A percentile compares a stretch with the other conserved stretches of the same genome.
Conservation (phyloP, 495 filamentous ascomycete genomes). For the Melanomma pulvis-pyrius region DNA sequence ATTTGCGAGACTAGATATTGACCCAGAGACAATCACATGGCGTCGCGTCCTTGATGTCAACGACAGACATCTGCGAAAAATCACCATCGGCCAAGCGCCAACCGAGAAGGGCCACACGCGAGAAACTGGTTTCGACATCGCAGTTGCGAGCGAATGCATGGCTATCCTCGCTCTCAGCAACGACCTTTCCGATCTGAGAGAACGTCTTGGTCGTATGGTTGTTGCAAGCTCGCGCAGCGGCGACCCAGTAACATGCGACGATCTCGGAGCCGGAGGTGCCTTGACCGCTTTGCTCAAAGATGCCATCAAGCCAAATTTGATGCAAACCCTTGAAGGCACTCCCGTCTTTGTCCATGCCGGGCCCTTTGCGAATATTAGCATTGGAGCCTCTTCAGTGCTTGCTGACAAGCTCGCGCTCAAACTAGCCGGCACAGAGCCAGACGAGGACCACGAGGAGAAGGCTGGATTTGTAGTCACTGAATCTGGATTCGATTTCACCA, state of each 20-base stretch:
- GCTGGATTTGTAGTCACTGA: conserved; percentile 96
- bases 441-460: conserved; percentile 83
- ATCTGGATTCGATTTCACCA: conserved; percentile 98
- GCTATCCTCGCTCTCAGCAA: conserved; percentile 94
- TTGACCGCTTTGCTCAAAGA: conserved; percentile 95
- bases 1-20: conserved; percentile 93
- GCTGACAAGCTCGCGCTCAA: conserved; percentile 95
- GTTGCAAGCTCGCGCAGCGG: conserved; percentile 81
- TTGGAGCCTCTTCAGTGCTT: conserved; percentile 91
- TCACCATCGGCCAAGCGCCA: conserved; percentile 82
- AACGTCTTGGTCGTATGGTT: conserved; percentile 95
- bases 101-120: conserved; percentile 87
- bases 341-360: conserved; percentile 97
- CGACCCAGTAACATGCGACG: conserved; percentile 93
- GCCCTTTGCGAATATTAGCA: conserved; percentile 97
- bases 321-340: conserved; percentile 97
- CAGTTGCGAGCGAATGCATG: conserved; percentile 97
- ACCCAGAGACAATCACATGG: conserved; percentile 97
- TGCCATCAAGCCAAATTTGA: conserved; percentile 97
- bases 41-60: conserved; percentile 95
- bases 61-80: conserved; percentile 85
- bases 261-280: conserved; percentile 89
- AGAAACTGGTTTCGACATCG: conserved; percentile 94
- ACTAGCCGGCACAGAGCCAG: conserved; percentile 91
- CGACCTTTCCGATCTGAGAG: conserved; percentile 83